These are phyloP conservation scores for Blastobotrys mokoenaii DNA, from an alignment of 805 yeast genomes.

Conservation along the genomic window DNA sequence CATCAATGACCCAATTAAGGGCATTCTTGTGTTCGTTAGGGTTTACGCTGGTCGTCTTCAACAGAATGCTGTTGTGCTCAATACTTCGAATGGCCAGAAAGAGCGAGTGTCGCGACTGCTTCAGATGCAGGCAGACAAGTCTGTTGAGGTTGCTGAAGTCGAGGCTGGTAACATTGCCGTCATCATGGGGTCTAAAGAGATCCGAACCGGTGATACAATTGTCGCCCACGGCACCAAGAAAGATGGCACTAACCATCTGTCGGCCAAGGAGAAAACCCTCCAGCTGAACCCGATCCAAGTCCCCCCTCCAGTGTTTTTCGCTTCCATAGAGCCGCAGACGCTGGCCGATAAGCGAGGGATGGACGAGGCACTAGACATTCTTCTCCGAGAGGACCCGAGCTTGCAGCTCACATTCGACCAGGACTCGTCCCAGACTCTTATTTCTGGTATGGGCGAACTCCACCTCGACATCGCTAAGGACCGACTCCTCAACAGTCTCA, in stretches of 20 bases:
- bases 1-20: constrained; percentile 68
- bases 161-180: constrained; percentile 87
- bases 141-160: constrained; percentile 58
- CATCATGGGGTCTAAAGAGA: constrained; percentile 58
- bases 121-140: constrained; percentile 82
- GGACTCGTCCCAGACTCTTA: constrained; percentile 79
- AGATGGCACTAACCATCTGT: constrained; percentile 40
- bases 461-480: constrained; percentile 85
- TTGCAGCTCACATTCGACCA: constrained; percentile 60
- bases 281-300: constrained; percentile 66
- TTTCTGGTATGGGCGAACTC: constrained; percentile 96
- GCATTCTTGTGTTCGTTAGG: constrained; percentile 75
- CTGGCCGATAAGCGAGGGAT: constrained; percentile 71
- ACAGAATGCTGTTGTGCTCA: constrained; percentile 52
- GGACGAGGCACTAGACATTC: constrained; percentile 55
- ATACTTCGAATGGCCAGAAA: constrained; percentile 61
- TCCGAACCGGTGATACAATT: constrained; percentile 87
- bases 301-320: constrained; percentile 91
- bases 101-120: constrained; percentile 61
- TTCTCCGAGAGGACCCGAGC: constrained; percentile 89
- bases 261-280: constrained; percentile 36
- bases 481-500: constrained; percentile 69
- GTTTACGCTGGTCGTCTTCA: constrained; percentile 76
- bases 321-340: constrained; percentile 73
- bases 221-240: constrained; percentile 51